Conservation (phyloP, 345 rosid genomes). For the Theobroma cacao region DNA sequence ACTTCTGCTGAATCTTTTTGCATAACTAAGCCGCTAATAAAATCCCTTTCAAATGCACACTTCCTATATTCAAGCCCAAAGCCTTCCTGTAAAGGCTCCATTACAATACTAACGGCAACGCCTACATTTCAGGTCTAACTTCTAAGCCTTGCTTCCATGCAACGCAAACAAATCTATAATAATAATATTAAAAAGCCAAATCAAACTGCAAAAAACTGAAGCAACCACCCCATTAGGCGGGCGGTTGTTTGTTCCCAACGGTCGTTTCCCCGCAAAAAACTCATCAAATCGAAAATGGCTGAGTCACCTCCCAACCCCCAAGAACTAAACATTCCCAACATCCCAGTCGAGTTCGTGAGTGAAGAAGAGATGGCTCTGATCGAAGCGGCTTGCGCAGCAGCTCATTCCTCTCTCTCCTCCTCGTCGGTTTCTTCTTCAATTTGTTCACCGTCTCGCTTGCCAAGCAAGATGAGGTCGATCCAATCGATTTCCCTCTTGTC, state of each 20-base stretch:
- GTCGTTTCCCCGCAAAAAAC: slow-evolving; percentile 13
- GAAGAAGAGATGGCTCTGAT: slow-evolving; percentile 88
- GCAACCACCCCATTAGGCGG: neutral
- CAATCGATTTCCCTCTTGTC: slow-evolving; percentile 38
- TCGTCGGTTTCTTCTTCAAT: slow-evolving; percentile 29
- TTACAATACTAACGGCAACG: no score
- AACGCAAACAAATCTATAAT: no score
- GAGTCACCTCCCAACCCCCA: slow-evolving; percentile 30
- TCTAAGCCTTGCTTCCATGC: no score
- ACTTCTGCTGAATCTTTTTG: no score
- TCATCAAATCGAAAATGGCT: slow-evolving; percentile 32
- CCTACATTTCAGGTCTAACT: no score
- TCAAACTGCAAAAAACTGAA: neutral
- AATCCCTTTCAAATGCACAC: no score
- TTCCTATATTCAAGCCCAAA: no score
- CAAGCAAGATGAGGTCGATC: slow-evolving; percentile 28
- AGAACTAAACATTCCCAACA: slow-evolving; percentile 24
- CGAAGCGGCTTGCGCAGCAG: slow-evolving; percentile 62
- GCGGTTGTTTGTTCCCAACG: slow-evolving; percentile 8
- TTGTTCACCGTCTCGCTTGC: slow-evolving; percentile 34
- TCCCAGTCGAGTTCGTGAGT: slow-evolving; percentile 73
- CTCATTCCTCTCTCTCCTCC: slow-evolving; percentile 37
- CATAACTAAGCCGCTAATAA: no score
- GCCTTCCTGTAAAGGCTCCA: no score
- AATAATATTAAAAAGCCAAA: neutral